Conservation (phyloP, 441 rosid species). For the Erodium trifolium region DNA sequence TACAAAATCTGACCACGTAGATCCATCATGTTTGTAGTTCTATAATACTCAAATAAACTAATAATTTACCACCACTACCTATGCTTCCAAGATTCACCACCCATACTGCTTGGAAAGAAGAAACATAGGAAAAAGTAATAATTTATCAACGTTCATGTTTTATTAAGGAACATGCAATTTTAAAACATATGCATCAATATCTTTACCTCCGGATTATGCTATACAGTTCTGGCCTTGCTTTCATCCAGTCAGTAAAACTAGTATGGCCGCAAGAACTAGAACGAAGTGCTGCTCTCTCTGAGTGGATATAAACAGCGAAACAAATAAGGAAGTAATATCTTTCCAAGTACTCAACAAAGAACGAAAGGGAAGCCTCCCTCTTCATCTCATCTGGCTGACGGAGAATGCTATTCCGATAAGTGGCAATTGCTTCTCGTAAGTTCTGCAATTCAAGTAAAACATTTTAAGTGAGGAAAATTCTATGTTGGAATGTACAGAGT, state of each 20-base stretch:
- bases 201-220: constrained; percentile 92
- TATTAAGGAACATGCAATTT: background rate
- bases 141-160: background rate
- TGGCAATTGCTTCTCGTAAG: constrained; percentile 92
- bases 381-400: constrained; percentile 99
- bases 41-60: background rate
- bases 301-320: constrained; percentile 92
- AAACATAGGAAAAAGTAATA: background rate
- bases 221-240: constrained; percentile 95
- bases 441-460: constrained; percentile 51
- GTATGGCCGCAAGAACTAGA: constrained; percentile 68
- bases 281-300: constrained; percentile 76
- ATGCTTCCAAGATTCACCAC: constrained; percentile 4
- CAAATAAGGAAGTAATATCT: constrained; percentile 98
- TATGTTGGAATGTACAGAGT: constrained; percentile 9
- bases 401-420: constrained; percentile 84
- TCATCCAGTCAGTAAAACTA: constrained; percentile 99
- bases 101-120: background rate
- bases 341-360: constrained; percentile 95
- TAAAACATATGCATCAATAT: no score
- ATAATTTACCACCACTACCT: constrained; percentile 8
- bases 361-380: constrained; percentile 92
- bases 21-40: constrained; percentile 9
- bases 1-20: background rate
- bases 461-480: constrained; percentile 16